Evolutionary conservation across 495 filamentous ascomycete genomes (phyloP).

Genomic region (Tuber magnatum): DNA sequence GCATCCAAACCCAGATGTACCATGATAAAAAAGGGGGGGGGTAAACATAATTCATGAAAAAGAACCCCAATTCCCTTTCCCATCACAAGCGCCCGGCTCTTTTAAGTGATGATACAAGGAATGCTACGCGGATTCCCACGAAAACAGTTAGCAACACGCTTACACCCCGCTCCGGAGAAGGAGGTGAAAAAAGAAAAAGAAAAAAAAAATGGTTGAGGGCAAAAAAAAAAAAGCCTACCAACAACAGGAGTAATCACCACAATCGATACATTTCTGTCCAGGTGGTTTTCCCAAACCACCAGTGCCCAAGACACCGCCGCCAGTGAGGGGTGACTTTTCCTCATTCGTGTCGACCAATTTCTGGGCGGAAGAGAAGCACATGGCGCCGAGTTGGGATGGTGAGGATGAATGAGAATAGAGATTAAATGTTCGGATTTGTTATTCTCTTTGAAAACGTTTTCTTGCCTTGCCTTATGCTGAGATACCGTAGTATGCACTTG

Average conservation of each 20-base stretch:
- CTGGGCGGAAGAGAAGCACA: constrained; percentile 22
- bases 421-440: constrained; percentile 7
- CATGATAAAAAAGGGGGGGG: background rate
- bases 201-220: background rate
- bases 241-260: constrained; percentile 31
- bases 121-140: constrained; percentile 9
- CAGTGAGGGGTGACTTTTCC: constrained; percentile 34
- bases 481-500: background rate
- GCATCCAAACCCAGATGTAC: background rate
- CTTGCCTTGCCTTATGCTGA: background rate
- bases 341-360: constrained; percentile 15
- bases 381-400: constrained; percentile 7
- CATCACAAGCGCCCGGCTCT: background rate
- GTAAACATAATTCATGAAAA: constrained; percentile 4
- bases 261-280: constrained; percentile 30
- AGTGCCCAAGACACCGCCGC: constrained; percentile 25
- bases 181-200: no score
- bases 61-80: background rate
- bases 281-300: constrained; percentile 30
- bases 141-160: constrained; percentile 9
- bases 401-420: background rate
- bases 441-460: constrained; percentile 3
- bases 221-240: constrained; percentile 24
- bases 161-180: background rate
- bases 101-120: constrained; percentile 36